Evolutionary conservation across 306 rosid genomes (phyloP).

Genomic region (Sindora glabra): DNA sequence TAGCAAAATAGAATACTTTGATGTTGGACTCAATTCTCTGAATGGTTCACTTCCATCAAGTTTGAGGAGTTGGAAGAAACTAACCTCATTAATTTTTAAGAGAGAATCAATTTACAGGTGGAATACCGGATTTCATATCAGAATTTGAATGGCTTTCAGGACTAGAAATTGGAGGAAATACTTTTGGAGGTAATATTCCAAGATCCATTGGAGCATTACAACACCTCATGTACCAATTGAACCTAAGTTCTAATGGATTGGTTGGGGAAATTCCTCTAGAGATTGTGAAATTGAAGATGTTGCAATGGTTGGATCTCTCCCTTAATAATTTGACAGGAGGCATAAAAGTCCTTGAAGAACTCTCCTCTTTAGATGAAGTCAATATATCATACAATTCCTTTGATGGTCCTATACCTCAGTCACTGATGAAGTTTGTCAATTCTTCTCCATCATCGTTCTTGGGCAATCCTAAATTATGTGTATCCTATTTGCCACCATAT

Average conservation of each 20-base stretch:
- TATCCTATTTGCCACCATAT: conserved; percentile 15
- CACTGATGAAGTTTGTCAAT: conserved; percentile 23
- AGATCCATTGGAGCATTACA: conserved; percentile 31
- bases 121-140: conserved; percentile 32
- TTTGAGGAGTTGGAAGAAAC: conserved; percentile 34
- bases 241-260: conserved; percentile 47
- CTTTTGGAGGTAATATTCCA: conserved; percentile 43
- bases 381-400: conserved; percentile 44
- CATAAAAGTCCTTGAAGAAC: conserved; percentile 19
- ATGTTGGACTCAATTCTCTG: conserved; percentile 42
- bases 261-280: conserved; percentile 41
- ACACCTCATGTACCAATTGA: conserved; percentile 28
- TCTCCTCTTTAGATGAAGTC: conserved; percentile 22
- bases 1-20: conserved; percentile 17
- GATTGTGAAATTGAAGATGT: conserved; percentile 12
- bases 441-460: conserved; percentile 33
- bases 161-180: conserved; percentile 51
- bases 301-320: conserved; percentile 34
- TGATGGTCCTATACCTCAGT: conserved; percentile 33
- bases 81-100: conserved; percentile 29
- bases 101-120: conserved; percentile 42
- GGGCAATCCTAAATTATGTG: conserved; percentile 41
- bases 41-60: conserved; percentile 43
- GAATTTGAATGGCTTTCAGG: conserved; percentile 25
- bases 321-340: conserved; percentile 46